Base-by-base conservation (phyloP, 2,329 filamentous ascomycete genomes). In the Sclerotinia glacialis region DNA sequence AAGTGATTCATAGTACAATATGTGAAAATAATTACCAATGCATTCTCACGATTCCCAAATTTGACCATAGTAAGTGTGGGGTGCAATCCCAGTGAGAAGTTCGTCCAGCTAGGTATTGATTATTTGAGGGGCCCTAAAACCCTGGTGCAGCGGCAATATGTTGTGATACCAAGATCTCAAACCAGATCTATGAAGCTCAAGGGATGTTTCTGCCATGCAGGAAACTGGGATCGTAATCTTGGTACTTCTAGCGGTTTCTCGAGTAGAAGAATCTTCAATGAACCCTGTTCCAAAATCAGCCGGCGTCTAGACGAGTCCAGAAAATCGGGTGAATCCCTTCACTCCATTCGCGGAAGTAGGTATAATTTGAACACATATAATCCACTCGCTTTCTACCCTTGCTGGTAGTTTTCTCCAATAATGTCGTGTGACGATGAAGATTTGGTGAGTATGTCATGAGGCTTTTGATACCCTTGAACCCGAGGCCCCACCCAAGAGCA, bases 61-160 rank as follows among this genome's bases (percentile, higher is more conserved):
- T 16, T 58, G 37, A 16, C 9, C 55, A n/a, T 46, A 31, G 28
- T 34, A 55, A 14, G 11, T 58, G 56, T n/a, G 56, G 56, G 56
- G 42, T 59, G 23, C 56, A 59, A 44, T 34, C 26, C 12, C 26
- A 47, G 28, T 34, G 56, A 23, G 28, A 23, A 12, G 56, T 47
- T 60, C 37, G 37, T 40, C 37, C 56, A 23, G 42, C 26, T 34
- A 23, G 42, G 18, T 34, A 47, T 47, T 42, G 3, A 47, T 34
- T 18, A 34, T 47, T 16, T 23, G 56, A 60, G 42, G 42, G 42
- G 56, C 21, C 44, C 26, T 12, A 47, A 55, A 60, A 23, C 42
- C 28, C 56, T 60, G 28, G 28, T 60, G 28, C 56, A 60, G 56
- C 56, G 42, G 18, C 28, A 60, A 47, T 60, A 60, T 60, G 42